Conservation (phyloP, 805 yeast species). For the Jamesozyma rosinii region DNA sequence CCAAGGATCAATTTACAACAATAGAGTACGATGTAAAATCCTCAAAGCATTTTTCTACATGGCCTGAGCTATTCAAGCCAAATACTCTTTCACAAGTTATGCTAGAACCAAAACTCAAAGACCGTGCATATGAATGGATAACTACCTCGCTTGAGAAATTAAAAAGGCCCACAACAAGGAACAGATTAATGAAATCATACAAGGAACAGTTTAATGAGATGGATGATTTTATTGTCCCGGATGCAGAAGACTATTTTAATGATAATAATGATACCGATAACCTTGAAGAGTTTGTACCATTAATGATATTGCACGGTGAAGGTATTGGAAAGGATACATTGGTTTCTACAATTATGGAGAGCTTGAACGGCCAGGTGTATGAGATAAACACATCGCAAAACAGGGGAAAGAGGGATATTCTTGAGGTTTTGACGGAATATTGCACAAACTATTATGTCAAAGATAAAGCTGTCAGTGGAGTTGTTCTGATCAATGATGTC, state of each 20-base stretch:
- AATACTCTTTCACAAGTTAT: constrained; percentile 24
- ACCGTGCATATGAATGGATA: constrained; percentile 27
- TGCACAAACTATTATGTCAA: constrained; percentile 79
- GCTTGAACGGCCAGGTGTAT: constrained; percentile 60
- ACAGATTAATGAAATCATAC: constrained; percentile 21
- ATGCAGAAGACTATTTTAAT: constrained; percentile 9
- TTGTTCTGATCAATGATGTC: constrained; percentile 77
- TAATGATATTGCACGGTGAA: constrained; percentile 57
- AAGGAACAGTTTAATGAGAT: constrained; percentile 21
- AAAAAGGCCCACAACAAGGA: constrained; percentile 30
- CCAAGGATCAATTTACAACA: neutral
- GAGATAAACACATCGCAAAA: constrained; percentile 72
- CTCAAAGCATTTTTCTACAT: constrained; percentile 9
- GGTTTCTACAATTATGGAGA: constrained; percentile 56
- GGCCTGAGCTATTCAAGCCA: constrained; percentile 30
- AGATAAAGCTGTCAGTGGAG: constrained; percentile 40
- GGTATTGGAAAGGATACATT: constrained; percentile 77
- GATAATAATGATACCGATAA: constrained; percentile 3
- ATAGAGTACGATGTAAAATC: constrained; percentile 1
- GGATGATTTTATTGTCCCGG: constrained; percentile 31
- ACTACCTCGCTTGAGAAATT: constrained; percentile 27
- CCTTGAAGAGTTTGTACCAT: constrained; percentile 42
- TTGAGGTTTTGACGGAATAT: constrained; percentile 58
- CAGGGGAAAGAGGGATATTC: constrained; percentile 64
- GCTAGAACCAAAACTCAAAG: constrained; percentile 16